phyloP scores from a whole-genome alignment of 2,329 filamentous ascomycete species.

The Penicillium hordei region DNA sequence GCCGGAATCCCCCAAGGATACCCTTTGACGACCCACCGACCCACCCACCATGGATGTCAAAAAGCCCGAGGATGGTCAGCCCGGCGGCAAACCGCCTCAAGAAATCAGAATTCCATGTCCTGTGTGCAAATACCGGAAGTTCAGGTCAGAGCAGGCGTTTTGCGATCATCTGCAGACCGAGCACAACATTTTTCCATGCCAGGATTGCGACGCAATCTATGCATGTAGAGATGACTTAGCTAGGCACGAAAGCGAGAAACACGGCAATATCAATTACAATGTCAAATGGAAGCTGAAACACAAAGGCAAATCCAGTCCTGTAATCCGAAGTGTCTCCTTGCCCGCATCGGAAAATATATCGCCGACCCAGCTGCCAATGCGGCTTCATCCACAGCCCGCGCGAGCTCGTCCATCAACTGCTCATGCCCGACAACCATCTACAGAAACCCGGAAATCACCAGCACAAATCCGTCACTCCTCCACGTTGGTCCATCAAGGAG shows the following conservation, averaged over 20 bases:
- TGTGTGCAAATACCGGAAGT: neutral
- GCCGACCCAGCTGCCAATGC: neutral
- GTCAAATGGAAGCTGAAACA: fast-evolving
- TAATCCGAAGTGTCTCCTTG: neutral
- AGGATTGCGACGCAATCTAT: neutral
- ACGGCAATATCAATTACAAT: fast-evolving
- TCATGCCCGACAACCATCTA: neutral
- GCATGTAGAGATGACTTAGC: neutral
- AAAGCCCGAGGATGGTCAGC: too few relatives aligned
- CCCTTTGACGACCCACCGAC: neutral
- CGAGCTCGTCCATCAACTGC: neutral
- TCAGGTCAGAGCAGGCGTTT: neutral
- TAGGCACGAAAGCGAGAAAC: neutral
- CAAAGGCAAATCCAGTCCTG: neutral
- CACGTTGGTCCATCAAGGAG: too few relatives aligned
- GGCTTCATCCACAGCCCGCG: neutral
- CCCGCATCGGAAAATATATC: neutral
- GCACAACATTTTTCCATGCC: neutral
- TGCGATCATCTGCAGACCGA: neutral
- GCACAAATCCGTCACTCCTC: neutral
- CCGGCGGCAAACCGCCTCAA: neutral
- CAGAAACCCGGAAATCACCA: neutral
- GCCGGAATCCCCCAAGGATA: neutral
- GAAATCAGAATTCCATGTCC: neutral
- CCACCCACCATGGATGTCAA: neutral